A percentile compares a stretch with the other conserved stretches of the same genome.
These are phyloP conservation scores for Rhodomyrtus tomentosa DNA, from an alignment of 345 rosid species.

Conservation along the genomic window DNA sequence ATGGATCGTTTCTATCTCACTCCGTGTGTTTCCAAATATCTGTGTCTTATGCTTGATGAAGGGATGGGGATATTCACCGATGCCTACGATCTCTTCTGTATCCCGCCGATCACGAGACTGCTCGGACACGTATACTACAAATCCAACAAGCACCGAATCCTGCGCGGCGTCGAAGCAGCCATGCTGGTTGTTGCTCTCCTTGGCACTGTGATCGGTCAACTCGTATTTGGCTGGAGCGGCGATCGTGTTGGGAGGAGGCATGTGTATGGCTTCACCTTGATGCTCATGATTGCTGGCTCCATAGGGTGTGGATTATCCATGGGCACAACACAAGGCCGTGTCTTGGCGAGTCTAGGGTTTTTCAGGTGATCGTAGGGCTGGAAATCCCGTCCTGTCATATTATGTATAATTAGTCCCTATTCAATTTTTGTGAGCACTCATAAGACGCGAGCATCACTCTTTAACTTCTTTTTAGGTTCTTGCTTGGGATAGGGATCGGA, in stretches of 20 bases:
- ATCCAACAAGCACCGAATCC: neutral
- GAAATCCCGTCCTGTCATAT: neutral
- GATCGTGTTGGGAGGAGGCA: slow-evolving; percentile 38
- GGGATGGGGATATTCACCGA: slow-evolving; percentile 54
- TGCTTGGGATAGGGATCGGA: slow-evolving; percentile 53
- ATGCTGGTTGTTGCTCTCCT: slow-evolving; percentile 29
- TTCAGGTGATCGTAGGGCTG: neutral
- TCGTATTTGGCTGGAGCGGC: slow-evolving; percentile 43
- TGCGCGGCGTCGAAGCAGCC: neutral
- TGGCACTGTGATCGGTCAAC: slow-evolving; percentile 42
- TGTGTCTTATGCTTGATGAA: neutral
- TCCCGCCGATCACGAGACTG: slow-evolving; percentile 27
- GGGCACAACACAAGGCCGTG: slow-evolving; percentile 31
- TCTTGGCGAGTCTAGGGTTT: slow-evolving; percentile 10
- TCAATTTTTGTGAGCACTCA: neutral
- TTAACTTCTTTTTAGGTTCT: slow-evolving; percentile 26
- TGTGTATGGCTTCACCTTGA: slow-evolving; percentile 42
- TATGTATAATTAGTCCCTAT: neutral
- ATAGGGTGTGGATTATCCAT: slow-evolving; percentile 48
- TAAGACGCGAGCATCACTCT: neutral
- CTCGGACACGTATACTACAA: slow-evolving; percentile 24
- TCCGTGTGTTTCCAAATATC: neutral
- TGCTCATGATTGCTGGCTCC: slow-evolving; percentile 41
- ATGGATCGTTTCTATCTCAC: neutral
- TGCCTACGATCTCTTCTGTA: slow-evolving; percentile 45